Evolutionary conservation across 352 stramenopile genomes (phyloP), one percentile per base, ranked within the genome.

Genomic region (Phytophthora crassamura): DNA sequence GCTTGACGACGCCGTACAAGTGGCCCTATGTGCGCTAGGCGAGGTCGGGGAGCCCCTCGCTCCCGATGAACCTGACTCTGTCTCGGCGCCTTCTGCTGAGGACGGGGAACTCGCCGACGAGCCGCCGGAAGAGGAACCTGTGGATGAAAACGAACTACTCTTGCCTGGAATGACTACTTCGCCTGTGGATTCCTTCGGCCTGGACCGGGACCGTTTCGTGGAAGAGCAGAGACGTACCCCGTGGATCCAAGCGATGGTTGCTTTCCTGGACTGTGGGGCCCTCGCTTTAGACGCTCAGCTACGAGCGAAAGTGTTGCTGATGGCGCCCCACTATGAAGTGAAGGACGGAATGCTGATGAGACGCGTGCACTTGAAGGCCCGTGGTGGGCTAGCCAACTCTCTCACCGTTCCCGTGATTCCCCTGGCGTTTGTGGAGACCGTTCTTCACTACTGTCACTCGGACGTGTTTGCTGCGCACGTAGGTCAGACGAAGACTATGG

Each of bases 381-480:
- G 34, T 1, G 43, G 39, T 0, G 42, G 54, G 2, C 53, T 9
- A 1, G 53, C 53, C 16, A 40, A 16, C 11, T 38, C 40, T 3
- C 1, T 52, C 11, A 41, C 7, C 5, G 53, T 53, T 7, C 53
- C 53, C 4, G 41, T 46, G 3, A 20, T 61, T 0, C 32, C 53
- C 0, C 0, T 28, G 5, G 2, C 14, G 11, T 61, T 46, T 14
- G 15, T 53, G 3, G 53, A 52, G 4, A 61, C 41, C 2, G 53
- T 61, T 0, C 42, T 61, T 9, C 53, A 53, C 10, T 61, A 40
- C 32, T 61, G 53, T 25, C 41, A 61, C 5, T 32, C 28, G 28
- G 28, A 32, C 28, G 28, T 32, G 28, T 32, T 32, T 32, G 28
- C 28, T 1, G 30, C 28, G 34, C 6, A 33, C 42, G 28, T 54